Percentiles rank a stretch among this genome's conserved stretches.
phyloP scores from a whole-genome alignment of 2,329 filamentous ascomycete genomes.

The Trichoderma sp. region DNA sequence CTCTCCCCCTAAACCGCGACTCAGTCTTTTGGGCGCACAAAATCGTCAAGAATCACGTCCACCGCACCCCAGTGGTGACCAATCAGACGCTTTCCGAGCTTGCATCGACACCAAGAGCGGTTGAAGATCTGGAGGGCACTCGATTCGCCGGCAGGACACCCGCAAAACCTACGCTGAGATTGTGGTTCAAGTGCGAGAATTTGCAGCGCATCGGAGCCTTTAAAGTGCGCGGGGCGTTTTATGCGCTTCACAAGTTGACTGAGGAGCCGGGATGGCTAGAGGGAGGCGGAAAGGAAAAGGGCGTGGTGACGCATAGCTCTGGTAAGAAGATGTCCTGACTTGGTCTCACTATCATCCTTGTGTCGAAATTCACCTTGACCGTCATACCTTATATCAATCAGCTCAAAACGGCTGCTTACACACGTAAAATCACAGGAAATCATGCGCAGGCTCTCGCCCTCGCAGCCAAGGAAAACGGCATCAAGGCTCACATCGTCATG shows the following conservation, averaged over 20 bases:
- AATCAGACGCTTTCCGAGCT: constrained; percentile 70
- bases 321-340: constrained; percentile 50
- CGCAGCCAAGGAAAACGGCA: constrained; percentile 68
- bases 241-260: constrained; percentile 72
- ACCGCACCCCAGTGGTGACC: constrained; percentile 80
- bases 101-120: constrained; percentile 67
- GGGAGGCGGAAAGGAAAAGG: constrained; percentile 57
- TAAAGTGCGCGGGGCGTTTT: constrained; percentile 87
- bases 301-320: constrained; percentile 87
- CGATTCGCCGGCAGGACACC: constrained; percentile 55
- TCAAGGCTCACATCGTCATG: constrained; percentile 90
- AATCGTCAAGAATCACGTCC: constrained; percentile 72
- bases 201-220: constrained; percentile 88
- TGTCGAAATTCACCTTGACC: neutral
- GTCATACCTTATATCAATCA: neutral
- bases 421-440: constrained; percentile 60
- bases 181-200: constrained; percentile 98
- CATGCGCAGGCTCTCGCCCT: constrained; percentile 91
- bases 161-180: constrained; percentile 62
- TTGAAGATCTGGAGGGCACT: constrained; percentile 54
- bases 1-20: constrained; percentile 65
- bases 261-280: constrained; percentile 59
- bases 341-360: neutral
- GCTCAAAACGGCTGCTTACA: neutral
- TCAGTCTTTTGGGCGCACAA: constrained; percentile 71